Base-by-base conservation (phyloP, 495 filamentous ascomycete genomes). In the Friedmanniomyces simplex region DNA sequence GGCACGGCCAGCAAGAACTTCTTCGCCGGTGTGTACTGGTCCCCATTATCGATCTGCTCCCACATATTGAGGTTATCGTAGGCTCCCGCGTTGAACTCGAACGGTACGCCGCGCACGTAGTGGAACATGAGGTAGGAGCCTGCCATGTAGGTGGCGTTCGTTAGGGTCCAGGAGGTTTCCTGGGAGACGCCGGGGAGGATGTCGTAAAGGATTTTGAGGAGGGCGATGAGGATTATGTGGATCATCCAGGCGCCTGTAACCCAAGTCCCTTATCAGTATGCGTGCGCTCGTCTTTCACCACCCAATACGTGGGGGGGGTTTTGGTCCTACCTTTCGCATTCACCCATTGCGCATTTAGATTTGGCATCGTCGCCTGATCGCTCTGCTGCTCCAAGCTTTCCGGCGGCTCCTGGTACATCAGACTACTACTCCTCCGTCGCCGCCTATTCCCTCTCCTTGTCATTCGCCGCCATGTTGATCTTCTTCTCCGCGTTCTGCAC, bases 61-160 rank as follows among this genome's bases (percentile, higher is more conserved):
- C 93, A 98, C 91, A 98, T 96, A 74, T 96, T 97, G 63, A 97
- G 79, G 69, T 97, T 96, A 73, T 98, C 93, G 76, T 96, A 98
- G 58, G 93, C 93, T 50, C 93, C 93, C n/a, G 89, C 84, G 69
- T 98, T 96, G 79, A 97, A 98, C 68, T 98, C 93, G 73, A 98
- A 98, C 16, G 93, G 93, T 52, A 97, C 89, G 68, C 93, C 93
- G 67, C 90, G 89, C 65, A 98, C 93, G 77, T 85, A 95, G 75
- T 98, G 93, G 72, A 98, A 98, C 93, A 97, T 98, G 68, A 98
- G 80, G 73, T 96, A 98, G 18, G 93, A 95, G 69, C 88, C 91
- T 73, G 90, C 83, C 91, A 96, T 97, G 78, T 98, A 98, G 54
- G 89, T 87, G 72, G 96, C 94, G 76, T 98, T 98, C 71, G 89